Percentiles rank a stretch among this genome's conserved stretches.
Conservation (phyloP, 768 basidiomycete species). For the Termitomyces sp. region DNA sequence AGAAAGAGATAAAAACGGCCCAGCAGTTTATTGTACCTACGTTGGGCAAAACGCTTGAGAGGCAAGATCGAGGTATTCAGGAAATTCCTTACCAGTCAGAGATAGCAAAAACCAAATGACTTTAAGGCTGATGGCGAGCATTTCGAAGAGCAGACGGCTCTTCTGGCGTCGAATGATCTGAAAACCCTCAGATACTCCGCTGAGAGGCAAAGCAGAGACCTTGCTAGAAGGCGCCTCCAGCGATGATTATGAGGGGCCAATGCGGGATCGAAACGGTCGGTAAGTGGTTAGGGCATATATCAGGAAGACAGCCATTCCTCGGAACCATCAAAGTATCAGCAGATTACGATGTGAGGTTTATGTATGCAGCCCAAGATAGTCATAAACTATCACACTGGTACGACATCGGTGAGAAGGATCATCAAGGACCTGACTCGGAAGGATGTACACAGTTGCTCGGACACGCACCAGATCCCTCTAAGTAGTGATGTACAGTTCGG, state of each 20-base stretch:
- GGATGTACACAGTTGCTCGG: not conserved
- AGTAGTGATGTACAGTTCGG: not conserved
- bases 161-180: not conserved
- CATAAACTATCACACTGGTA: not conserved
- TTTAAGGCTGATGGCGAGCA: constrained; percentile 59
- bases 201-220: not conserved
- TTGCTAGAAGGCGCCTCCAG: not conserved
- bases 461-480: not conserved
- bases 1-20: constrained; percentile 45
- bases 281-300: constrained; percentile 3
- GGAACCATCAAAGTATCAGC: constrained; percentile 8
- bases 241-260: not conserved
- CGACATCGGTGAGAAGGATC: not conserved
- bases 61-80: not conserved
- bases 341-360: not conserved
- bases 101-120: constrained; percentile 59
- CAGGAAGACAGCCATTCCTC: not conserved
- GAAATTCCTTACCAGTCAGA: constrained; percentile 40
- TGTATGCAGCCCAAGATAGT: not conserved
- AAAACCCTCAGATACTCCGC: constrained; percentile 1
- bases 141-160: constrained; percentile 21
- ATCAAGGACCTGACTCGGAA: not conserved
- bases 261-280: not conserved
- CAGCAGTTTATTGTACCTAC: constrained; percentile 53
- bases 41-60: constrained; percentile 1